Base-by-base conservation (phyloP, 225 moss, liverwort and hornwort species). In the Takakia lepidozioides region DNA sequence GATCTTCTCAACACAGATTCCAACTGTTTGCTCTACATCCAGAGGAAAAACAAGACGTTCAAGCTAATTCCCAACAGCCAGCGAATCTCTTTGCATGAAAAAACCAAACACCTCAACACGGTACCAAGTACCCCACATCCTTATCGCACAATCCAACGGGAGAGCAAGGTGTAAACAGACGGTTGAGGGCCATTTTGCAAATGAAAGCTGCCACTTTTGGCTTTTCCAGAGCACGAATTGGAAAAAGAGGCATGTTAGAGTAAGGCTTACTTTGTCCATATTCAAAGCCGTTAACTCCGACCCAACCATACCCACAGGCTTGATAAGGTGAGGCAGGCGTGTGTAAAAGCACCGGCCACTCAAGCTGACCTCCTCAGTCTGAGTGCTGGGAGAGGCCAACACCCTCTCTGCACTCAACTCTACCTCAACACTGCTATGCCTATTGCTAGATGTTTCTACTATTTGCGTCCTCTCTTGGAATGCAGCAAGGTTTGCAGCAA, bases 271-370 rank as follows among this genome's bases (percentile, higher is more conserved):
- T 68, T 86, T 91, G 60, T 98, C 98, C 69, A 91, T 54, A 49
- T 98, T 87, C 68, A 91, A 56, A 59, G 91, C 75, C 56, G 98
- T 98, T 56, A 87, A 70, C 60, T 91, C 83, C 60, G 74, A 58
- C 46, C 84, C 85, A 44, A 84, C 57, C 71, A 85, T 64, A 55
- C 91, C 91, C 52, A 61, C 36, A 64, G 75, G 78, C 71, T 98
- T 98, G 24, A 87, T 73, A 17, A 83, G 60, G 49, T 82, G 85
- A 29, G 91, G 91, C 57, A 98, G 64, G 57, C 53, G 75, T 46
- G 85, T 80, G 64, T 91, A 98, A 55, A 91, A 98, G 64, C 98
- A 98, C 49, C 90, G 82, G 42, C 87, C 85, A 24, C 43, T 68
- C 55, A 49, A n/a, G 35, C 11, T 27, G 15, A 10, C 14, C 20